These are phyloP conservation scores for Pseudonectria foliicola DNA, from an alignment of 2,329 filamentous ascomycete genomes.

Conservation along the genomic window DNA sequence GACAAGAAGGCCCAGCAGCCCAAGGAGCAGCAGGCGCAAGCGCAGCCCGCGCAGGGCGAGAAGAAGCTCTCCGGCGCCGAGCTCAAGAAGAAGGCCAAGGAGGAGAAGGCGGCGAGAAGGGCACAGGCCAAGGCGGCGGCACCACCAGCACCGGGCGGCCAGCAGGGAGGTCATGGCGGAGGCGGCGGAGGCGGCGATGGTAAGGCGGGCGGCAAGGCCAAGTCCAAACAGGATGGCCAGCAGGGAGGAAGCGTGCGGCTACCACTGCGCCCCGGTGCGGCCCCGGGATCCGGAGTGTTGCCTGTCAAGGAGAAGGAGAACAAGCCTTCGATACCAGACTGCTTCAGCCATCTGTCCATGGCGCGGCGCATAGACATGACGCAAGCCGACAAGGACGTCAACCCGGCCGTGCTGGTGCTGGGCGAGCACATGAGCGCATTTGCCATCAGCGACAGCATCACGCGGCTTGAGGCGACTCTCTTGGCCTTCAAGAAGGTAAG, in stretches of 20 bases:
- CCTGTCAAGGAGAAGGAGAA: constrained; percentile 40
- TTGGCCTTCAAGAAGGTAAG: constrained; percentile 78
- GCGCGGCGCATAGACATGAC: constrained; percentile 47
- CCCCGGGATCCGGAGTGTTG: constrained; percentile 14
- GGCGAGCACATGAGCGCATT: constrained; percentile 90
- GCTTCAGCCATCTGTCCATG: constrained; percentile 77
- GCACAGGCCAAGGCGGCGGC: constrained; percentile 60
- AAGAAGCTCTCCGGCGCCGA: constrained; percentile 67
- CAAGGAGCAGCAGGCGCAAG: constrained; percentile 10
- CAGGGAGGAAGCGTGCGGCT: constrained; percentile 28
- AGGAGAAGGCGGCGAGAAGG: constrained; percentile 82
- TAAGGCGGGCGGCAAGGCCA: constrained; percentile 39
- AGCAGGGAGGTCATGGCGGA: no score
- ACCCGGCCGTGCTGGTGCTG: constrained; percentile 76
- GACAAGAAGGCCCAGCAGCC: constrained; percentile 14
- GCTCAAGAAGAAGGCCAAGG: constrained; percentile 82
- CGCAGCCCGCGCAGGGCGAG: constrained; percentile 24
- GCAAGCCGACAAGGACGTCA: constrained; percentile 67
- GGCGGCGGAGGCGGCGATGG: constrained; percentile 29
- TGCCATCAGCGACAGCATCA: constrained; percentile 80
- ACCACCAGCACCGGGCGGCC: constrained; percentile 29
- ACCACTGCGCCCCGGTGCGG: constrained; percentile 24
- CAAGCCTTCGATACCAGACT: constrained; percentile 58
- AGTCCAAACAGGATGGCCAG: constrained; percentile 39
- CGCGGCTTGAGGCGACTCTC: constrained; percentile 79